Evolutionary conservation across 192 early-diverging fungal species (phyloP), one percentile per base, ranked within the genome.

Genomic region (Coemansia erecta): DNA sequence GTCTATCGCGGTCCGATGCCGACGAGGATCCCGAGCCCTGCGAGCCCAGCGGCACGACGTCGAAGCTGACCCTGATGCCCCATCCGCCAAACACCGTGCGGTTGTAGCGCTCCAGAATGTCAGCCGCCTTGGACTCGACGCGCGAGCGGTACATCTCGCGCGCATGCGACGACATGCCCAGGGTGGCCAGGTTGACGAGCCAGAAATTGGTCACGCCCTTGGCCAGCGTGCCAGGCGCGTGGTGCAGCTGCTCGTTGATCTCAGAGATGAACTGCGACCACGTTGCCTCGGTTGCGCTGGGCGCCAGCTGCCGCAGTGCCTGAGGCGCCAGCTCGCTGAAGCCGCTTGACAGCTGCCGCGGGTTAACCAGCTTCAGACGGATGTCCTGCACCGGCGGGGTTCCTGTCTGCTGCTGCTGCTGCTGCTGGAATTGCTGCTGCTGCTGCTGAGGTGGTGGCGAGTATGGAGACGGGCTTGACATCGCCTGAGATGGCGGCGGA

Each of bases 61-160:
- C 58, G 12, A 72, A 46, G 12, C 12, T 21, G 5, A 39, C 73
- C 2, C 37, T 31, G 5, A 77, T 62, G 8, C 68, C 68, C 67
- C 59, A 63, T 0, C 15, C 3, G 5, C 66, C 50, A 56, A 77
- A 77, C 53, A 59, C 57, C 0, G 49, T 51, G 2, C 68, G 24
- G 22, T 77, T 77, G 13, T 65, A 77, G 43, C 24, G 26, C 46
- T 77, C 73, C 1, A 67, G 45, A n/a, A 70, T 13, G 7, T 44
- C 50, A 26, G 53, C 49, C 0, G 73, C 63, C 40, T 63, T 63
- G 8, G 43, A 35, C 19, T 62, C 55, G 0, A 66, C 56, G 2
- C 24, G 31, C 3, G 49, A 46, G 28, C 56, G 48, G 51, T 60
- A 60, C 63, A 70, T 64, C 8, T 66, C 53, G 21, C 66, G 42